phyloP scores from a whole-genome alignment of 2,329 filamentous ascomycete genomes.

The Penicillium freii region DNA sequence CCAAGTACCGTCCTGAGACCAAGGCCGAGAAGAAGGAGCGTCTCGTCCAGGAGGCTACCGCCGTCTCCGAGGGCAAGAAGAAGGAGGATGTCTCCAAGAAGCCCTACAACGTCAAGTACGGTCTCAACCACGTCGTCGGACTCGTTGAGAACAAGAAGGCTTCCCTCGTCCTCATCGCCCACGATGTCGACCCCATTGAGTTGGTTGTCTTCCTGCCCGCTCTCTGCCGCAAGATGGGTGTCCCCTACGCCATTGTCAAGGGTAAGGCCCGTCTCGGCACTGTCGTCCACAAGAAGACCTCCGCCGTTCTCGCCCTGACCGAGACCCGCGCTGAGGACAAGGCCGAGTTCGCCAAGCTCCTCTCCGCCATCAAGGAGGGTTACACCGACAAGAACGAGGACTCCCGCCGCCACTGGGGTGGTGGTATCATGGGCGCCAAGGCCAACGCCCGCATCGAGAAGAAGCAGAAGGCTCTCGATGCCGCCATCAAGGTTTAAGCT shows the following conservation, averaged over 20 bases:
- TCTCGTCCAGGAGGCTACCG: constrained; percentile 95
- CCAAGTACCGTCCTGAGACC: constrained; percentile 99
- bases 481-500: constrained; percentile 93
- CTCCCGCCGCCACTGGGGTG: constrained; percentile 90
- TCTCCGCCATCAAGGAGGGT: constrained; percentile 95
- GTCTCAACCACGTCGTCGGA: constrained; percentile 98
- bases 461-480: constrained; percentile 91
- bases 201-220: constrained; percentile 98
- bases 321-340: constrained; percentile 99
- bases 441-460: constrained; percentile 74
- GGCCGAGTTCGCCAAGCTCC: constrained; percentile 93
- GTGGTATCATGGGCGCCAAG: constrained; percentile 99
- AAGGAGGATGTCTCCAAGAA: constrained; percentile 99
- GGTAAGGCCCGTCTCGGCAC: constrained; percentile 99
- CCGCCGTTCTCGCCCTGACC: constrained; percentile 90
- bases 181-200: constrained; percentile 99
- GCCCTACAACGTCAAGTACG: constrained; percentile 99
- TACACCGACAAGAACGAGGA: constrained; percentile 96
- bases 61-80: constrained; percentile 98
- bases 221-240: constrained; percentile 99
- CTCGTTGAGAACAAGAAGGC: constrained; percentile 99
- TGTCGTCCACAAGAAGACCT: constrained; percentile 99
- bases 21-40: constrained; percentile 99
- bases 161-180: constrained; percentile 93
- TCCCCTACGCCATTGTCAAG: constrained; percentile 99